phyloP scores from a whole-genome alignment of 2,329 filamentous ascomycete species.

The Fusarium redolens region DNA sequence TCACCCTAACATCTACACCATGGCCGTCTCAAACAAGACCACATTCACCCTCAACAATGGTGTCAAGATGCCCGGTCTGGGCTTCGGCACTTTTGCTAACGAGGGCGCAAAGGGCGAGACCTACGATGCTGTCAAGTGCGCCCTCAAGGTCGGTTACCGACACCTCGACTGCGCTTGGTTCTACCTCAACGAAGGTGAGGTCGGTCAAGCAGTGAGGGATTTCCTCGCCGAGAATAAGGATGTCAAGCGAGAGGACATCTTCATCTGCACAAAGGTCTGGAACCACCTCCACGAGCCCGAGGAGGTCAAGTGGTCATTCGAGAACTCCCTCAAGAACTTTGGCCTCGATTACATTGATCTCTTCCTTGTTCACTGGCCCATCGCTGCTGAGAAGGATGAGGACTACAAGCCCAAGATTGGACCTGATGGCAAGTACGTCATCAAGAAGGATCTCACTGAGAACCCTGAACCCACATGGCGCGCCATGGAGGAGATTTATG shows the following conservation, averaged over 20 bases:
- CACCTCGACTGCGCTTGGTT: conserved; percentile 62
- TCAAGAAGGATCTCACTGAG: conserved; percentile 57
- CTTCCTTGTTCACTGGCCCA: conserved; percentile 63
- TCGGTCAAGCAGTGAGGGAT: conserved; percentile 56
- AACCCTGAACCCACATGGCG: conserved; percentile 61
- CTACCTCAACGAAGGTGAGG: conserved; percentile 58
- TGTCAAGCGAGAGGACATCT: conserved; percentile 53
- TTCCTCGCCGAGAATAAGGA: conserved; percentile 44
- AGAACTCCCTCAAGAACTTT: conserved; percentile 61
- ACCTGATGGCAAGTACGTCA: conserved; percentile 59
- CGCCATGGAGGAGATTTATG: conserved; percentile 63
- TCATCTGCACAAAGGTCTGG: conserved; percentile 71
- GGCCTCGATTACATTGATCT: conserved; percentile 65
- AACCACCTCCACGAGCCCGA: conserved; percentile 64
- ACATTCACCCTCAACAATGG: conserved; percentile 61
- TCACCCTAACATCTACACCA: conserved; percentile 18
- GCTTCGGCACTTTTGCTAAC: conserved; percentile 75
- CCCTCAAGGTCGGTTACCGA: conserved; percentile 58
- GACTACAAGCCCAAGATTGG: conserved; percentile 58
- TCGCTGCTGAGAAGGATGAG: conserved; percentile 57
- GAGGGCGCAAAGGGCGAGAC: conserved; percentile 59
- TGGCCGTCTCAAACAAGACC: conserved; percentile 44
- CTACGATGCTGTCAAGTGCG: conserved; percentile 52
- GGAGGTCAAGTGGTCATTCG: conserved; percentile 60
- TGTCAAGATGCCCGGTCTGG: conserved; percentile 70